Percentiles rank a stretch among this genome's conserved stretches.
phyloP scores from a whole-genome alignment of 148 eudicot genomes.

The Rhododendron molle region DNA sequence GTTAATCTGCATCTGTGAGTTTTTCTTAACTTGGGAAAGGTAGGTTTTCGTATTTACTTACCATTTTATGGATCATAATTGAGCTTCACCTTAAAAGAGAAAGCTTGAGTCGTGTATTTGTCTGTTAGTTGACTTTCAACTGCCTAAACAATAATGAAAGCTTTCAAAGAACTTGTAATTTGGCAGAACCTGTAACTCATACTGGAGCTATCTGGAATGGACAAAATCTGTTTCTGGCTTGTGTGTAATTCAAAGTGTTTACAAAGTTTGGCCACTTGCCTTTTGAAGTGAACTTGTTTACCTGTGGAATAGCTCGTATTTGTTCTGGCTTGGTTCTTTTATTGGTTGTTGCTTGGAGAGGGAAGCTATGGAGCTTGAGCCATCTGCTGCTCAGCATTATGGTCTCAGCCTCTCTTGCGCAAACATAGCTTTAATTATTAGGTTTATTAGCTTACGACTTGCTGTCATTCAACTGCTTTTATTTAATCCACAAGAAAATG shows the following conservation, averaged over 20 bases:
- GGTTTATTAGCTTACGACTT: background rate
- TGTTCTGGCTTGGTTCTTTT: conserved; percentile 1
- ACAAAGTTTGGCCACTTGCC: background rate
- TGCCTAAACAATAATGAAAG: background rate
- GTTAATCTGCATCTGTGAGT: conserved; percentile 78
- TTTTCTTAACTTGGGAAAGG: conserved; percentile 63
- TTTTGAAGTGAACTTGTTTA: background rate
- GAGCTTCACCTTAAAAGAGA: background rate
- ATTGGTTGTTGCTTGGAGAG: background rate
- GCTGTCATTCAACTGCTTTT: background rate
- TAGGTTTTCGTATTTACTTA: conserved; percentile 6
- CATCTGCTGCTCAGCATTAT: background rate
- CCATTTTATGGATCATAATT: background rate
- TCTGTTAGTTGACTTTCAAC: background rate
- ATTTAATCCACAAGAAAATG: background rate
- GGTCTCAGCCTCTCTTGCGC: no score
- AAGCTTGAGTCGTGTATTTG: background rate
- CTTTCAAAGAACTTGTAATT: background rate
- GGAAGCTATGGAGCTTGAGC: background rate
- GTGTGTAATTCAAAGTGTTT: background rate
- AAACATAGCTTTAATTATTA: no score
- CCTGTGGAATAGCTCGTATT: background rate
- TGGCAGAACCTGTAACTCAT: background rate
- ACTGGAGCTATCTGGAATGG: background rate
- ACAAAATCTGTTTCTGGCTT: background rate